Evolutionary conservation across 2,329 filamentous ascomycete species (phyloP), one percentile per base, ranked within the genome.

Genomic region (Aureobasidium musti): DNA sequence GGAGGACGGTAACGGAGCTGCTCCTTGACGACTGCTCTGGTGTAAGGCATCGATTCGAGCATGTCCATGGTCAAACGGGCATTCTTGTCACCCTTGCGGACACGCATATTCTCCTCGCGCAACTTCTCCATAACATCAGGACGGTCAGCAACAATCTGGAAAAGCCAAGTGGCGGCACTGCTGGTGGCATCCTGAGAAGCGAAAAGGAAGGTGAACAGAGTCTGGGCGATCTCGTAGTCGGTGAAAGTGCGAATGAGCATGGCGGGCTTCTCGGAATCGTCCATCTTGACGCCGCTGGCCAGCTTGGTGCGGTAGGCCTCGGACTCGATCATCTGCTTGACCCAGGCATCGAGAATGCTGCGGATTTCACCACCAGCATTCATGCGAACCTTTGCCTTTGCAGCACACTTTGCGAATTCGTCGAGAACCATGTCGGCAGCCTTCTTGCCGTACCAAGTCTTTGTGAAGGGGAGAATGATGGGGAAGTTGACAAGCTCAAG

Each of bases 401-500:
- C 91, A 47, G 92, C 90, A 74, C 92, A 96, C 79, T 91, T 92
- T 76, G 89, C 81, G 74, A 97, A 97, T 78, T 96, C 92, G 52
- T 83, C 84, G 71, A 97, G 82, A 41, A 96, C 91, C 89, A 96
- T 91, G 73, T 96, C 91, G 66, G 93, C 88, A 37, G 92, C 91
- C 82, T 92, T 94, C 84, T 96, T 96, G 72, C 93, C 93, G 75
- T 96, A 95, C 91, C 92, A 97, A 11, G 91, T 91, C 82, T 91
- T 93, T 76, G 92, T 96, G 82, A 86, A 97, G 52, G 93, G 93
- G 52, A 97, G 80, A 76, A 98, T 97, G 80, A 98, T 90, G 68
- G 95, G 94, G 83, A 98, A 97, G 83, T 98, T 98, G 83, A 99
- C 95, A 54, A 98, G 86, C 79, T 99, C 95, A 72, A 98, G 86